Percentiles rank a stretch among this genome's conserved stretches.
Evolutionary conservation across 202 grass and related monocot species (phyloP).

Genomic region (Schoenoplectus tabernaemontani): DNA sequence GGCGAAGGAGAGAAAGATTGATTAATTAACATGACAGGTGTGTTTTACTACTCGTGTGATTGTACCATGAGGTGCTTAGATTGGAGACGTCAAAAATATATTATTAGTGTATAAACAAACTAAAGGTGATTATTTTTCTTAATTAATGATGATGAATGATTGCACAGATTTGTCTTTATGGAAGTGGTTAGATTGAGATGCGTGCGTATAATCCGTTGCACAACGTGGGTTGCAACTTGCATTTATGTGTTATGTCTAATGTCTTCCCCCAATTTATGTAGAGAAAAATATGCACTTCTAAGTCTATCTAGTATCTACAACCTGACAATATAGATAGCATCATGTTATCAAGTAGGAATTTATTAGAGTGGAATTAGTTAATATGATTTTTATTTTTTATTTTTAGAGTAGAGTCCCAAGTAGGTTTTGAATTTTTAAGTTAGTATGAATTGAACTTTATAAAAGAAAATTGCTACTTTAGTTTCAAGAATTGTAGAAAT

Average conservation of each 20-base stretch:
- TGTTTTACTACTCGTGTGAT: slow-evolving; percentile 22
- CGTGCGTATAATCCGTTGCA: slow-evolving; percentile 9
- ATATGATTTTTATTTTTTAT: too few relatives aligned
- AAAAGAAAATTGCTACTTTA: too few relatives aligned
- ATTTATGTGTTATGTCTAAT: background rate
- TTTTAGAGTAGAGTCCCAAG: too few relatives aligned
- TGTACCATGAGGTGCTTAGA: slow-evolving; percentile 25
- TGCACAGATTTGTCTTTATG: slow-evolving; percentile 22
- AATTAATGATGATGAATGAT: slow-evolving; percentile 26
- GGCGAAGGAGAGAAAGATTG: background rate
- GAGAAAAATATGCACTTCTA: background rate
- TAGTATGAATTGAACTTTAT: too few relatives aligned
- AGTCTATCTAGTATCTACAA: background rate
- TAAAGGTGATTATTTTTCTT: background rate
- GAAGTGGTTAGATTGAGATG: slow-evolving; percentile 22
- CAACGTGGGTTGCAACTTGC: slow-evolving; percentile 19
- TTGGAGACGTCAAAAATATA: background rate
- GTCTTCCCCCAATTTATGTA: background rate
- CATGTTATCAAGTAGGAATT: background rate
- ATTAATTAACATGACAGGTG: slow-evolving; percentile 20
- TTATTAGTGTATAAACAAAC: slow-evolving; percentile 12
- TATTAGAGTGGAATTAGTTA: too few relatives aligned
- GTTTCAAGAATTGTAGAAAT: too few relatives aligned
- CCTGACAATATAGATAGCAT: background rate
- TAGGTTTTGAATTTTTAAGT: too few relatives aligned